A percentile compares a stretch with the other conserved stretches of the same genome.
Evolutionary conservation across 345 rosid genomes (phyloP).

Genomic region (Aegle marmelos): DNA sequence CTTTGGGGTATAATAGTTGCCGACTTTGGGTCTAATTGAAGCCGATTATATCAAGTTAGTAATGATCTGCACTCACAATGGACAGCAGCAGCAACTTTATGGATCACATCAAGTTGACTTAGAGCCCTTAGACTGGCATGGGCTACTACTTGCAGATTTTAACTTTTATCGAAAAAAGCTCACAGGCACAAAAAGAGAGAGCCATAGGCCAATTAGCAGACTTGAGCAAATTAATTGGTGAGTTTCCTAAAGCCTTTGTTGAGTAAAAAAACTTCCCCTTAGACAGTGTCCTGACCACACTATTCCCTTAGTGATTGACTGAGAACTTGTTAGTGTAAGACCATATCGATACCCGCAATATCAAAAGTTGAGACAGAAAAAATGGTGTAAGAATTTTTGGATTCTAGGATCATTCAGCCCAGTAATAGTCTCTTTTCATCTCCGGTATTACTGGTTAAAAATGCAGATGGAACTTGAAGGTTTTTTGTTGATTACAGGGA

Average conservation of each 20-base stretch:
- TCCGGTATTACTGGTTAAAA: too few relatives aligned
- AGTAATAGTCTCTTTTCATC: background rate
- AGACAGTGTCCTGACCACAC: too few relatives aligned
- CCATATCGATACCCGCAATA: background rate
- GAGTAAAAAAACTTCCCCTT: too few relatives aligned
- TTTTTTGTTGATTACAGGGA: too few relatives aligned
- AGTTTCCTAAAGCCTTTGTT: too few relatives aligned
- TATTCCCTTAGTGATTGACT: too few relatives aligned
- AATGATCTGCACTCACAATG: background rate
- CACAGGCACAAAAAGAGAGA: too few relatives aligned
- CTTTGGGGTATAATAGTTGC: background rate
- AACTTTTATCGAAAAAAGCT: fast-evolving
- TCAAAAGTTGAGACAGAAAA: too few relatives aligned
- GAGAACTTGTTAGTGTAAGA: too few relatives aligned
- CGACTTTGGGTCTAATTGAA: background rate
- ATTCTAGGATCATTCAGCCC: background rate
- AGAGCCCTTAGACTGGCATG: background rate
- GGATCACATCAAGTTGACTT: background rate
- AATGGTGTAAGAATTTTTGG: background rate
- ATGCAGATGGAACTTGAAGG: too few relatives aligned
- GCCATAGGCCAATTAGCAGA: too few relatives aligned
- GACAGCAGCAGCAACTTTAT: background rate
- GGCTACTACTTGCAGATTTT: background rate
- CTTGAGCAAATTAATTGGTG: too few relatives aligned
- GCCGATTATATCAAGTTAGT: background rate